A percentile compares a stretch with the other conserved stretches of the same genome.
Evolutionary conservation across 2,329 filamentous ascomycete species (phyloP).

Genomic region (Pestalotiopsis sp.): DNA sequence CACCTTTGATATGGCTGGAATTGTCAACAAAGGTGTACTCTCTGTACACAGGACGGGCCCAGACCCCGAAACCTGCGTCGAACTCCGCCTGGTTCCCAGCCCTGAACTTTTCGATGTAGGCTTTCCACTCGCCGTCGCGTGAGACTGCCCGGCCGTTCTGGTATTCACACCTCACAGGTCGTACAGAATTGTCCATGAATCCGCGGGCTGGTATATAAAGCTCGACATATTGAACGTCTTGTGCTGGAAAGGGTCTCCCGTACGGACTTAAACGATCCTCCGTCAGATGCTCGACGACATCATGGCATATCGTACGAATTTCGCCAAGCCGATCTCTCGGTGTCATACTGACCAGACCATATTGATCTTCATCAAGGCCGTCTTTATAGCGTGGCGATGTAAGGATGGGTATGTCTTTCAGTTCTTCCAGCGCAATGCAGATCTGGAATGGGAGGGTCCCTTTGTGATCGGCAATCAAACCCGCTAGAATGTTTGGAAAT

Average conservation of each 20-base stretch:
- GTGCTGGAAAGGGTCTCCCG: neutral
- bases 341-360: neutral
- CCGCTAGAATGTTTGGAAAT: neutral
- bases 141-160: neutral
- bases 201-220: neutral
- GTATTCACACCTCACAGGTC: neutral
- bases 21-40: neutral
- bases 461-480: neutral
- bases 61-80: slow-evolving; percentile 1
- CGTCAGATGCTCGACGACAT: neutral
- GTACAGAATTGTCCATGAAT: neutral
- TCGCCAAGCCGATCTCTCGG: neutral
- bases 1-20: too few species aligned
- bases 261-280: neutral
- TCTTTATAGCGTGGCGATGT: neutral
- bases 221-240: neutral
- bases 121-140: neutral
- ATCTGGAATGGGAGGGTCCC: neutral
- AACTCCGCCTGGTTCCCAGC: neutral
- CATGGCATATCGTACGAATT: neutral
- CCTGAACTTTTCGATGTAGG: neutral
- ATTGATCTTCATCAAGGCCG: neutral
- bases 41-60: slow-evolving; percentile 1
- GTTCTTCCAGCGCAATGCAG: neutral
- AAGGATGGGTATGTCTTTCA: neutral